Base-by-base conservation (phyloP, 352 stramenopile species). In the Globisporangium takayamanum region DNA sequence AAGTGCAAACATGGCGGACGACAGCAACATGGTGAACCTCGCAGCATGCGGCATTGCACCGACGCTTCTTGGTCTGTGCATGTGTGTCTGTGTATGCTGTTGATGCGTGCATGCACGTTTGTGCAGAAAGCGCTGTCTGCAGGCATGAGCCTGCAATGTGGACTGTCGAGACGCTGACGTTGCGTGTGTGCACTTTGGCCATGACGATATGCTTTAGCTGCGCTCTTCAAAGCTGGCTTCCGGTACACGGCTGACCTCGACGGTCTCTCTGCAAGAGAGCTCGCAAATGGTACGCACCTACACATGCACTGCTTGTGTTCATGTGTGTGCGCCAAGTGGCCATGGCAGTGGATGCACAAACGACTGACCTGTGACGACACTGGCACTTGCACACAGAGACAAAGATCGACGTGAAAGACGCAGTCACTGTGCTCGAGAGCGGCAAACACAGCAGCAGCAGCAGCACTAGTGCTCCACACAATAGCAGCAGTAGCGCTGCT, bases 171-270 rank as follows among this genome's bases (percentile, higher is more conserved):
- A 36, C 30, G 8, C 30, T 36, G 8, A 36, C 30, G 30, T 36
- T 36, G 30, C 30, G 5, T 8, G 30, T 36, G 22, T 22, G 22
- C 22, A 22, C 22, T 22, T 36, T 36, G 30, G 30, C 30, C 30
- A 36, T 36, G 30, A 15, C 4, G 15, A 8, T 37, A 3, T 54
- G 3, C 41, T 45, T 15, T n/a, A 91, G 81, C 64, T 22, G 67
- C 72, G 53, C 74, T 91, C 36, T 72, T 87, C 28, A 72, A 80
- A 18, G 73, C 77, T 5, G 81, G 81, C 2, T 87, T 92, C 44
- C 74, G 80, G 18, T 84, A 82, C 55, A 70, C 71, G 51, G 63
- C 67, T 11, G 81, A 92, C 41, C 46, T 92, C 0, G n/a, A 55
- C 2, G 72, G 71, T 6, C 33, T 89, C 16, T 77, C 72, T 8